Evolutionary conservation across 108 stramenopile genomes (phyloP).

Genomic region (Fistulifera pelliculosa): DNA sequence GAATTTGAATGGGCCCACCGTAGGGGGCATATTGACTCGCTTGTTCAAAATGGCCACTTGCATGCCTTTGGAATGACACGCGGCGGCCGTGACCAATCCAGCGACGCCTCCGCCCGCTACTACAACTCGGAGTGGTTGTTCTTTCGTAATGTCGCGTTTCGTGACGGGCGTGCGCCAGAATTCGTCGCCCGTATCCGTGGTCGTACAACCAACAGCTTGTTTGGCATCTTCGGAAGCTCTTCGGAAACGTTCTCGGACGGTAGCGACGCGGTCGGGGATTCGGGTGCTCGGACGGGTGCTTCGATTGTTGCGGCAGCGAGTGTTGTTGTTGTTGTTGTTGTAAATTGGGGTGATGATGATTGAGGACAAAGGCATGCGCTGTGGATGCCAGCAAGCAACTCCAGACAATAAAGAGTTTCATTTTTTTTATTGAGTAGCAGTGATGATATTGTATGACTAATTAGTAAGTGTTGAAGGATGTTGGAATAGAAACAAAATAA

Average conservation of each 20-base stretch:
- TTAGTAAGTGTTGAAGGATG: too few relatives aligned
- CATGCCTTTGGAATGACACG: constrained; percentile 87
- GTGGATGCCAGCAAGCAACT: too few relatives aligned
- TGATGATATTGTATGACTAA: too few relatives aligned
- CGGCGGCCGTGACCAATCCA: constrained; percentile 80
- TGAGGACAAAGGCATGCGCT: too few relatives aligned
- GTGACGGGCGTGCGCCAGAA: constrained; percentile 58
- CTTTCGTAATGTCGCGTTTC: constrained; percentile 47
- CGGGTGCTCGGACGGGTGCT: constrained; percentile 58
- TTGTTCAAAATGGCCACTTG: constrained; percentile 89
- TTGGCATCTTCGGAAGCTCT: constrained; percentile 68
- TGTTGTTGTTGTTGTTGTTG: background rate
- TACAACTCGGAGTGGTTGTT: constrained; percentile 68
- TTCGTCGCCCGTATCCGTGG: constrained; percentile 42
- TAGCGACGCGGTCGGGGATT: constrained; percentile 55
- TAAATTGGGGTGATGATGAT: too few relatives aligned
- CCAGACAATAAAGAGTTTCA: too few relatives aligned
- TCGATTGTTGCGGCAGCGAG: constrained; percentile 7
- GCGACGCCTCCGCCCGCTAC: constrained; percentile 85
- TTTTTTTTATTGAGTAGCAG: too few relatives aligned
- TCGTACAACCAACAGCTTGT: constrained; percentile 37
- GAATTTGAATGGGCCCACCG: constrained; percentile 97
- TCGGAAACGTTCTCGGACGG: constrained; percentile 48
- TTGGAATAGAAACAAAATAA: too few relatives aligned
- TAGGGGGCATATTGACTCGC: constrained; percentile 86